These are phyloP conservation scores for Aspergillus fumigatus DNA, from an alignment of 2,329 filamentous ascomycete species.

Conservation along the genomic window DNA sequence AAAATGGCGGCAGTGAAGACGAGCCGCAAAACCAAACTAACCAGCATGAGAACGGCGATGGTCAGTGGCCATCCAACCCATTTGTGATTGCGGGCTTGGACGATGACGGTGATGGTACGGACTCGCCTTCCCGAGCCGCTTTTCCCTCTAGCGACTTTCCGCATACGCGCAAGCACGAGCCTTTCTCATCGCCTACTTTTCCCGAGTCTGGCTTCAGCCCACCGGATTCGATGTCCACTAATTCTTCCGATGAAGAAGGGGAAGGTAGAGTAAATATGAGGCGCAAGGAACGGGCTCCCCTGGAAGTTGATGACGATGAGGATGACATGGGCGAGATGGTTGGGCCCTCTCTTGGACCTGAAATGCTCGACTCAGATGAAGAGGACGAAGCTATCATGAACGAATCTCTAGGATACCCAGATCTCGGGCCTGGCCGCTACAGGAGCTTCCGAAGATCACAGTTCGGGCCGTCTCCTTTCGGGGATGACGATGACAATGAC, in stretches of 20 bases:
- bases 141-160: slow-evolving; percentile 31
- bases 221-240: slow-evolving; percentile 35
- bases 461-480: slow-evolving; percentile 28
- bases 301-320: slow-evolving; percentile 55
- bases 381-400: slow-evolving; percentile 53
- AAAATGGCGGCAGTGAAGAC: slow-evolving; percentile 30
- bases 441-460: slow-evolving; percentile 40
- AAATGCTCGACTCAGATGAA: slow-evolving; percentile 49
- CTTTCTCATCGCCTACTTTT: slow-evolving; percentile 32
- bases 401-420: slow-evolving; percentile 66
- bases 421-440: slow-evolving; percentile 47
- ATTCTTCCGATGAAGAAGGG: slow-evolving; percentile 40
- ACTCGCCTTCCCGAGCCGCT: slow-evolving; percentile 20
- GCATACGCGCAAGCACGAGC: slow-evolving; percentile 19
- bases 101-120: slow-evolving; percentile 24
- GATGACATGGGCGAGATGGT: slow-evolving; percentile 49
- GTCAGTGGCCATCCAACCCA: slow-evolving; percentile 33
- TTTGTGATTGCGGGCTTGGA: slow-evolving; percentile 37
- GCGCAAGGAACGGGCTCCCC: slow-evolving; percentile 47
- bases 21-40: slow-evolving; percentile 14
- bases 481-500: slow-evolving; percentile 41
- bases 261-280: slow-evolving; percentile 36
- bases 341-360: slow-evolving; percentile 39
- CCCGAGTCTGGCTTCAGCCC: slow-evolving; percentile 38
- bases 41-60: slow-evolving; percentile 16